Percentiles rank a stretch among this genome's conserved stretches.
Conservation (phyloP, 2,329 filamentous ascomycete species). For the Colletotrichum scovillei region DNA sequence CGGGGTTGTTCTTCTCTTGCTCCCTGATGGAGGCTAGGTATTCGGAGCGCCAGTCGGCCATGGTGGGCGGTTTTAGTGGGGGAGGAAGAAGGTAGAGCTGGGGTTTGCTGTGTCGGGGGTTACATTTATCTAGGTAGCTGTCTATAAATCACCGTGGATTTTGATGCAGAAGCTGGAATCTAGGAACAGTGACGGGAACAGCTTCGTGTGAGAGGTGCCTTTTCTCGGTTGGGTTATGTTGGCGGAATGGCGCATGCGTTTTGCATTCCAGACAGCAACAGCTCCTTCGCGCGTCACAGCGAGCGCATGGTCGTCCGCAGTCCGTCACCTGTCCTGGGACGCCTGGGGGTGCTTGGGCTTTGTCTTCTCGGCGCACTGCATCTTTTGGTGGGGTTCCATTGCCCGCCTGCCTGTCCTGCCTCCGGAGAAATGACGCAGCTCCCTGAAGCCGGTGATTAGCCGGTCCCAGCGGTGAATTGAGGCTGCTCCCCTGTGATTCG, state of each 20-base stretch:
- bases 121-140: not conserved
- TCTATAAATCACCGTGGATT: not conserved
- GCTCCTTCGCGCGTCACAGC: not conserved
- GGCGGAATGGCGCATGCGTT: not conserved
- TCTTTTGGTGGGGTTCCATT: not conserved
- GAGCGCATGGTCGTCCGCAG: not conserved
- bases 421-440: slow-evolving; percentile 28
- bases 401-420: not conserved
- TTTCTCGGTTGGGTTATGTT: not conserved
- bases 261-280: not conserved
- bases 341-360: not conserved
- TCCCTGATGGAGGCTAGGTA: slow-evolving; percentile 81
- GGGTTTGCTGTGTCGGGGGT: not conserved
- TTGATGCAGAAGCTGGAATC: not conserved
- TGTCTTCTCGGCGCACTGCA: slow-evolving; percentile 4
- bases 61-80: slow-evolving; percentile 38
- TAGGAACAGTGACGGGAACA: not conserved
- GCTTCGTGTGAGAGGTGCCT: too few relatives aligned
- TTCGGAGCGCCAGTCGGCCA: slow-evolving; percentile 82
- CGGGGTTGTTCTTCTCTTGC: slow-evolving; percentile 73
- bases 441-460: slow-evolving; percentile 23
- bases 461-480: slow-evolving; percentile 4
- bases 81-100: not conserved
- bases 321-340: not conserved
- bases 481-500: slow-evolving; percentile 11